phyloP scores from a whole-genome alignment of 2,329 filamentous ascomycete species.

The Colletotrichum godetiae region DNA sequence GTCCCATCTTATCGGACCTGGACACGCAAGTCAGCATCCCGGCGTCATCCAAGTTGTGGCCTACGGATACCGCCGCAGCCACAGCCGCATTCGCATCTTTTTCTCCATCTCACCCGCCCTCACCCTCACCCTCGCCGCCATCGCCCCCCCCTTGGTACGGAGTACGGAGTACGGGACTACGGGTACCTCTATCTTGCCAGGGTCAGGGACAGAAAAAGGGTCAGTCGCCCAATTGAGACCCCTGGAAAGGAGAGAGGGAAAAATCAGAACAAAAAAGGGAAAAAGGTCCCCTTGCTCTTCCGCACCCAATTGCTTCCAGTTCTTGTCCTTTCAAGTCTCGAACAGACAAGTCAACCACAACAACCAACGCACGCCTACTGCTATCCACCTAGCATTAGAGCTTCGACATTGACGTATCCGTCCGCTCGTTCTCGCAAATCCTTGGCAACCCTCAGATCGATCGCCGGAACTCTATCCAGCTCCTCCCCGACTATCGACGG shows the following conservation, averaged over 20 bases:
- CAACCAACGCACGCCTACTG: neutral
- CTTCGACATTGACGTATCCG: neutral
- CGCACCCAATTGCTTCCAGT: neutral
- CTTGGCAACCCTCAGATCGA: conserved; percentile 3
- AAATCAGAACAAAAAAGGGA: neutral
- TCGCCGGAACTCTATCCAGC: neutral
- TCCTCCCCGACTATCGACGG: neutral
- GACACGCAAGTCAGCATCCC: conserved; percentile 9
- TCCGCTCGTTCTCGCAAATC: neutral
- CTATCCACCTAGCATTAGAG: neutral
- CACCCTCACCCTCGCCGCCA: neutral
- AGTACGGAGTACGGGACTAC: too few species aligned
- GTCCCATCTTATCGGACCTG: neutral
- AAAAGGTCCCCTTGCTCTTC: neutral
- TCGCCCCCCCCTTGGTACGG: neutral
- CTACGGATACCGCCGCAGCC: conserved; percentile 11
- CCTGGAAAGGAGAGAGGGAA: neutral
- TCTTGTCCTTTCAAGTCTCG: neutral
- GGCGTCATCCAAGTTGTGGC: conserved; percentile 20
- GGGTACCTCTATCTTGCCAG: neutral
- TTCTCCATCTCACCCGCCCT: neutral
- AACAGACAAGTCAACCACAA: neutral
- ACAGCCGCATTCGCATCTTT: conserved; percentile 1
- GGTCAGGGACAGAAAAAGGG: neutral
- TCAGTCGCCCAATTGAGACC: neutral